phyloP scores from a whole-genome alignment of 2,329 filamentous ascomycete species.

The Calonectria crousiana region DNA sequence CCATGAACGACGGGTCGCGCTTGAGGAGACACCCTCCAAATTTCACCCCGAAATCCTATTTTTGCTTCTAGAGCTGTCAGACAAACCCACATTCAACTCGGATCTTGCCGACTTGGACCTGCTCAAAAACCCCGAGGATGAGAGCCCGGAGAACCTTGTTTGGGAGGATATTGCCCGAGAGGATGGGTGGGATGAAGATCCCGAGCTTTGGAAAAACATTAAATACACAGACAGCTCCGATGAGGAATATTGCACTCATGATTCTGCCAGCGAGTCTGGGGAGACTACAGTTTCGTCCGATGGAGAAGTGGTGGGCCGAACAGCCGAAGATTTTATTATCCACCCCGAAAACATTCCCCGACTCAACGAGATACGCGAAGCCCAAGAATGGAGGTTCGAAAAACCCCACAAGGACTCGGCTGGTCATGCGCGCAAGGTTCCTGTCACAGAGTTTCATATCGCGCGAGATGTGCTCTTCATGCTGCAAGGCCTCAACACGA shows the following conservation, averaged over 20 bases:
- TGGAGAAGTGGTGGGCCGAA: constrained; percentile 35
- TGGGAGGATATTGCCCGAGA: constrained; percentile 86
- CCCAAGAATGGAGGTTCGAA: constrained; percentile 52
- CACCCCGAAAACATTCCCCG: constrained; percentile 48
- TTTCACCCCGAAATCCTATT: constrained; percentile 86
- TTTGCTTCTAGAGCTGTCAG: constrained; percentile 83
- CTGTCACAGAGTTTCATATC: constrained; percentile 78
- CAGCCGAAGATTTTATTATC: constrained; percentile 51
- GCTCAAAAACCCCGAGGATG: constrained; percentile 58
- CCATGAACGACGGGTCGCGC: constrained; percentile 66
- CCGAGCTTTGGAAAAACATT: constrained; percentile 77
- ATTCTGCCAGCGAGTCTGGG: constrained; percentile 53
- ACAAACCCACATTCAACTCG: constrained; percentile 80
- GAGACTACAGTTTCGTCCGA: constrained; percentile 48
- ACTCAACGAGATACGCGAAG: constrained; percentile 46
- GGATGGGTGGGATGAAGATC: constrained; percentile 77
- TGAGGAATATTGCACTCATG: constrained; percentile 53
- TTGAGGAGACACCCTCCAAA: constrained; percentile 66
- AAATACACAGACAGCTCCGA: constrained; percentile 77
- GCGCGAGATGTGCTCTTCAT: constrained; percentile 87
- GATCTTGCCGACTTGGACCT: constrained; percentile 72
- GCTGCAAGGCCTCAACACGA: constrained; percentile 82
- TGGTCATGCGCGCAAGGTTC: constrained; percentile 53
- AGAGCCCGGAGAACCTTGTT: constrained; percentile 65
- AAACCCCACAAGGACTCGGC: constrained; percentile 51